Evolutionary conservation across 129 eudicot genomes (phyloP), one percentile per base, ranked within the genome.

Genomic region (Centrapalus pauciflorus): DNA sequence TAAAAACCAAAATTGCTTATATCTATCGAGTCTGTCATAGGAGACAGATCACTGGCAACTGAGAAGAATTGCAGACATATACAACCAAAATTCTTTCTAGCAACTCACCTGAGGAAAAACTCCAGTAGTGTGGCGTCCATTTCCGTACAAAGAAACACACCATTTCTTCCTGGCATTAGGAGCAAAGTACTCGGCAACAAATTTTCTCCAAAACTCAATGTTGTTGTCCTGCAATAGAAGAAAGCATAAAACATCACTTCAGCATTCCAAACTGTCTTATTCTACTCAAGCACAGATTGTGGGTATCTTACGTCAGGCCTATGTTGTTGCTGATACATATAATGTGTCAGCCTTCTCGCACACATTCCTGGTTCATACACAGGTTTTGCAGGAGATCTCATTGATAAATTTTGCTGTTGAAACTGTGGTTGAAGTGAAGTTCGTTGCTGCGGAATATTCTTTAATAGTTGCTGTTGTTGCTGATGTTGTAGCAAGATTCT

Each of bases 101-200:
- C 25, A 84, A 73, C 86, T 66, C 55, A 83, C 99, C 97, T 94
- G 99, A 72, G 97, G 97, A 64, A 94, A 89, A 61, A 94, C 99
- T 82, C 99, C 99, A 41, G 88, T 89, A 29, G 96, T 86, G 74
- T 89, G 99, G 10, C 97, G 92, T 12, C 99, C 99, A 70, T 84
- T 94, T 78, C 97, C 99, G 64, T 94, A 94, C 89, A 94, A 84
- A 7, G 99, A 94, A 40, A 94, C 97, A 58, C 99, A 94, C 99
- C 99, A 94, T 64, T 94, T 94, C 77, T 94, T 94, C 83, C 87
- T 87, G 49, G 99, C 97, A 86, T 84, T 89, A 37, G 97, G 95
- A 46, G 95, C 94, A 69, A 89, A 94, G 70, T 77, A 94, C 75
- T 94, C 99, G 0, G 99, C 83, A 17, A 94, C 99, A 82, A 86